phyloP scores from a whole-genome alignment of 2,329 filamentous ascomycete species.

The Periconia macrospinosa region DNA sequence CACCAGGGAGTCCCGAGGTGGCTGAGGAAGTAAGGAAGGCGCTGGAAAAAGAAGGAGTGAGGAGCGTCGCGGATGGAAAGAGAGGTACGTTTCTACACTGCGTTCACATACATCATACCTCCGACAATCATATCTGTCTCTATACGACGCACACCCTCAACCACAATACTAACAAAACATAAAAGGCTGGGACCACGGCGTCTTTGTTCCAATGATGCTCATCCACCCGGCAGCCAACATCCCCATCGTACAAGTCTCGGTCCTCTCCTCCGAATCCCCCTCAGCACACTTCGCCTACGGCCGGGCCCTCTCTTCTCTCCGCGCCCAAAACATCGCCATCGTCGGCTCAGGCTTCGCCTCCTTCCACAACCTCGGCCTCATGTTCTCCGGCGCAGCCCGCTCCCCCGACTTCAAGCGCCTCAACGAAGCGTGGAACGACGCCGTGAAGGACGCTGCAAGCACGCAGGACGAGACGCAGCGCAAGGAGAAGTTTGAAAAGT shows the following conservation, averaged over 20 bases:
- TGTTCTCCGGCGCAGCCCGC: conserved; percentile 42
- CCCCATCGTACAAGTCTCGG: conserved; percentile 61
- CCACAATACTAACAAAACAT: neutral
- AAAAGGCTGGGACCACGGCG: conserved; percentile 62
- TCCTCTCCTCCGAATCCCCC: conserved; percentile 57
- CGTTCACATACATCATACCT: too few relatives aligned
- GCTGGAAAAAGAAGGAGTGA: conserved; percentile 52
- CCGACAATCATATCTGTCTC: too few relatives aligned
- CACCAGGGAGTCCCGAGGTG: conserved; percentile 58
- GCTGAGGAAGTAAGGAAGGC: conserved; percentile 53
- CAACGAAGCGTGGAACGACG: conserved; percentile 51
- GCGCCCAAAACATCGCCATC: conserved; percentile 59
- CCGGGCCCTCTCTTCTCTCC: conserved; percentile 54
- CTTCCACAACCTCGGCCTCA: conserved; percentile 57
- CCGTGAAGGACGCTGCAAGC: conserved; percentile 47
- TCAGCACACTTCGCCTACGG: conserved; percentile 56
- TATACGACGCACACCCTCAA: neutral
- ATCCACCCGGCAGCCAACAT: conserved; percentile 56
- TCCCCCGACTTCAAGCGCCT: conserved; percentile 34
- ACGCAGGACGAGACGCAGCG: conserved; percentile 41
- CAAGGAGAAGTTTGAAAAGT: conserved; percentile 47
- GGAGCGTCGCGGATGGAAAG: conserved; percentile 30
- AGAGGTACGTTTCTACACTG: conserved; percentile 30
- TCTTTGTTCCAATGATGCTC: conserved; percentile 61
- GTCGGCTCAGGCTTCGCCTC: conserved; percentile 64